These are phyloP conservation scores for Aegilops umbellulata DNA, from an alignment of 176 grass and related monocot species.

Conservation along the genomic window DNA sequence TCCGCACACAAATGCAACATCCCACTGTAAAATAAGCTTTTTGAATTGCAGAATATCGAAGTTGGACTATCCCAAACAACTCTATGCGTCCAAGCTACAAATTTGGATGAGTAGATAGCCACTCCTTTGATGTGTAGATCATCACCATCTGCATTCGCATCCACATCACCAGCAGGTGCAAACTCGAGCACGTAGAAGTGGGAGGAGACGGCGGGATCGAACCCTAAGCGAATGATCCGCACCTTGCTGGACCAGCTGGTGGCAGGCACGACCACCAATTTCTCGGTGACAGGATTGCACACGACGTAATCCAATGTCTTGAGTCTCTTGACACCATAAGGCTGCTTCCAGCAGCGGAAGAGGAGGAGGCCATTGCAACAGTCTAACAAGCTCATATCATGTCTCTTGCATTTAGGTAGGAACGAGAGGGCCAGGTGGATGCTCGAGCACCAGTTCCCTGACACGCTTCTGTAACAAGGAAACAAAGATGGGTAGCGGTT, in stretches of 20 bases:
- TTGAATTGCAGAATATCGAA: background rate
- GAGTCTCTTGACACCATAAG: background rate
- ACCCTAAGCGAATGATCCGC: background rate
- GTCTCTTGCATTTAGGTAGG: background rate
- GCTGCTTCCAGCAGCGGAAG: background rate
- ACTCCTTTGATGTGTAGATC: background rate
- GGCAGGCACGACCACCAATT: background rate
- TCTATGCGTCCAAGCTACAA: background rate
- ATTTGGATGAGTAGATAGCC: background rate
- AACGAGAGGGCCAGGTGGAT: background rate
- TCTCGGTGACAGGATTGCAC: background rate
- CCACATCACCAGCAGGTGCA: background rate
- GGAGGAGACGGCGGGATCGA: background rate
- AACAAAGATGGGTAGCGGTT: background rate
- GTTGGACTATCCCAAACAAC: too few species aligned
- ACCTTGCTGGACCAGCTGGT: background rate
- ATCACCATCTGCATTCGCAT: too few species aligned
- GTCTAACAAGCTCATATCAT: background rate
- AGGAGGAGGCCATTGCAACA: background rate
- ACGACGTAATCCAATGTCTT: too few species aligned
- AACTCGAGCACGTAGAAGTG: constrained; percentile 11
- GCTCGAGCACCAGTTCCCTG: background rate
- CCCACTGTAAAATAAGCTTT: background rate
- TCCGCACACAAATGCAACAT: background rate
- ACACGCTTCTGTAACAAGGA: background rate